A percentile compares a stretch with the other conserved stretches of the same genome.
These are phyloP conservation scores for Irpex sp. DNA, from an alignment of 1,284 basidiomycete genomes.

Conservation along the genomic window DNA sequence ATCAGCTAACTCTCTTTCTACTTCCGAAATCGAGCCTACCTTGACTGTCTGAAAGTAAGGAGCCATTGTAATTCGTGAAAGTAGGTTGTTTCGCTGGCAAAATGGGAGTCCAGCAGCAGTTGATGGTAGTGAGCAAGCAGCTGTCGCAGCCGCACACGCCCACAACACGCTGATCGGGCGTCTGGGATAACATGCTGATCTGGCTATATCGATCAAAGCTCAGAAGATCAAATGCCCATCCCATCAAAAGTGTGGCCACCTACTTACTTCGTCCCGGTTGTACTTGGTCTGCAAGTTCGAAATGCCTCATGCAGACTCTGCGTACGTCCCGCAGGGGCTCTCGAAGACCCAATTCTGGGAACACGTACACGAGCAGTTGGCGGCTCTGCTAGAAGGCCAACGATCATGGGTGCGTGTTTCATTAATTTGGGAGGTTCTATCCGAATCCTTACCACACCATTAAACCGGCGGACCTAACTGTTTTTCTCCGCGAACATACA, in stretches of 20 bases:
- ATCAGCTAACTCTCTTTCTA: background rate
- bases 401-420: slow-evolving; percentile 63
- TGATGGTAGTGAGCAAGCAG: background rate
- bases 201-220: background rate
- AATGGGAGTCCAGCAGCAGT: background rate
- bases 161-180: background rate
- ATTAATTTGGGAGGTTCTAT: background rate
- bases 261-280: background rate
- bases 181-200: background rate
- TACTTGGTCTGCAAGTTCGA: background rate
- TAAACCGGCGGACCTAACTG: background rate
- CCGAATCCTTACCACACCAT: background rate
- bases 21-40: slow-evolving; percentile 37
- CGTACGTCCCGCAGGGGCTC: slow-evolving; percentile 65
- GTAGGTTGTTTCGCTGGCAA: slow-evolving; percentile 5
- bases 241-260: background rate
- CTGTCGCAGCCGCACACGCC: background rate
- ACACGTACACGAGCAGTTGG: slow-evolving; percentile 66
- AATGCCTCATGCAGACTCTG: slow-evolving; percentile 87
- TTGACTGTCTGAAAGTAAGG: slow-evolving; percentile 86
- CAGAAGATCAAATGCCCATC: background rate
- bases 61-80: slow-evolving; percentile 48
- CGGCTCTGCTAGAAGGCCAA: slow-evolving; percentile 60
- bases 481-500: background rate
- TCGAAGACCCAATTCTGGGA: slow-evolving; percentile 77